phyloP scores from a whole-genome alignment of 2,329 filamentous ascomycete genomes.

The Orbilia oligospora region DNA sequence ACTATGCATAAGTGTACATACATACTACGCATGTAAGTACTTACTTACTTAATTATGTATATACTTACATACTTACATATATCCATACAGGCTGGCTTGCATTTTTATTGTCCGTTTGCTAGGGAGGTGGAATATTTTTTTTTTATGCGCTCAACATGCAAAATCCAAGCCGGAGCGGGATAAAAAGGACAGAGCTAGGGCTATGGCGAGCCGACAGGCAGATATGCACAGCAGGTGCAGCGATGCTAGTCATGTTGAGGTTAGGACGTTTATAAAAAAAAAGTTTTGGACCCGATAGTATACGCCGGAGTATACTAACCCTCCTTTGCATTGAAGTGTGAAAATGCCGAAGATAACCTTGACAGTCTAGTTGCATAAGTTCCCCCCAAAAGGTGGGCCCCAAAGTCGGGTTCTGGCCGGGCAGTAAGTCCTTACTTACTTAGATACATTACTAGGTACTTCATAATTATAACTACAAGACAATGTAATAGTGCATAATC shows the following conservation, averaged over 20 bases:
- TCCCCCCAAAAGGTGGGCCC: slow-evolving; percentile 4
- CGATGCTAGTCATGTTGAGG: slow-evolving; percentile 36
- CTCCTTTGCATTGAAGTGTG: slow-evolving; percentile 26
- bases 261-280: slow-evolving; percentile 37
- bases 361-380: slow-evolving; percentile 11
- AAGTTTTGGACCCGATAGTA: slow-evolving; percentile 25
- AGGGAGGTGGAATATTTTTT: slow-evolving; percentile 39
- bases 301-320: slow-evolving; percentile 4
- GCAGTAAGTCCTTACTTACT: background rate
- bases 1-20: slow-evolving; percentile 10
- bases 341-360: slow-evolving; percentile 59
- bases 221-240: slow-evolving; percentile 27
- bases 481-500: background rate
- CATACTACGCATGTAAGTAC: no score
- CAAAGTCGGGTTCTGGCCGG: slow-evolving; percentile 38
- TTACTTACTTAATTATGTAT: no score
- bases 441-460: no score
- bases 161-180: slow-evolving; percentile 49
- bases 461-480: no score
- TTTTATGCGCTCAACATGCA: slow-evolving; percentile 61
- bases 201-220: slow-evolving; percentile 35
- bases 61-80: no score
- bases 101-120: slow-evolving; percentile 42
- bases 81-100: slow-evolving; percentile 58
- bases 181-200: slow-evolving; percentile 42